phyloP scores from a whole-genome alignment of 345 rosid genomes.

The Salix exigua region DNA sequence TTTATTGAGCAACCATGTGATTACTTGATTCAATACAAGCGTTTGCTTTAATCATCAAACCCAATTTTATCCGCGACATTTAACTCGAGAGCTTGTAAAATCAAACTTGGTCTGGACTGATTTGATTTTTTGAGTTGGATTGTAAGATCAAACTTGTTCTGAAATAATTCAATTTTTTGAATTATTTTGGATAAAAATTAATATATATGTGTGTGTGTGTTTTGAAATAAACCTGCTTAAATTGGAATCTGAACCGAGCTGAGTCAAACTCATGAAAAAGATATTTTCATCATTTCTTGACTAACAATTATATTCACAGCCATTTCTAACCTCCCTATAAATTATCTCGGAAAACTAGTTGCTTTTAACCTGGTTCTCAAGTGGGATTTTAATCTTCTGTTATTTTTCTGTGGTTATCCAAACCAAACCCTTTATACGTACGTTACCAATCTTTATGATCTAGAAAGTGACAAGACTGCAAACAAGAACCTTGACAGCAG shows the following conservation, averaged over 20 bases:
- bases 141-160: no score
- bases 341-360: background rate
- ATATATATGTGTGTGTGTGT: no score
- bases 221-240: no score
- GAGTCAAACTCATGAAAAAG: no score
- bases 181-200: no score
- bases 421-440: background rate
- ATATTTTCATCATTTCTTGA: no score
- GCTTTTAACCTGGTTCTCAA: background rate
- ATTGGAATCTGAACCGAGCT: no score
- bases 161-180: no score
- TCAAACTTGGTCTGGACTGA: background rate
- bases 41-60: background rate
- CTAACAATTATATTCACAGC: background rate
- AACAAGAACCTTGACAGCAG: conserved; percentile 5
- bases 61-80: no score
- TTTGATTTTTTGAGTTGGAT: no score
- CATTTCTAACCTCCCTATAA: background rate
- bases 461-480: background rate
- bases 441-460: conserved; percentile 4
- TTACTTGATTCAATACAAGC: background rate
- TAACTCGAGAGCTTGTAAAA: background rate
- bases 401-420: background rate
- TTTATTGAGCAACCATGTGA: background rate
- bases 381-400: background rate